These are phyloP conservation scores for Talaromyces borbonicus DNA, from an alignment of 495 filamentous ascomycete species.

Conservation along the genomic window DNA sequence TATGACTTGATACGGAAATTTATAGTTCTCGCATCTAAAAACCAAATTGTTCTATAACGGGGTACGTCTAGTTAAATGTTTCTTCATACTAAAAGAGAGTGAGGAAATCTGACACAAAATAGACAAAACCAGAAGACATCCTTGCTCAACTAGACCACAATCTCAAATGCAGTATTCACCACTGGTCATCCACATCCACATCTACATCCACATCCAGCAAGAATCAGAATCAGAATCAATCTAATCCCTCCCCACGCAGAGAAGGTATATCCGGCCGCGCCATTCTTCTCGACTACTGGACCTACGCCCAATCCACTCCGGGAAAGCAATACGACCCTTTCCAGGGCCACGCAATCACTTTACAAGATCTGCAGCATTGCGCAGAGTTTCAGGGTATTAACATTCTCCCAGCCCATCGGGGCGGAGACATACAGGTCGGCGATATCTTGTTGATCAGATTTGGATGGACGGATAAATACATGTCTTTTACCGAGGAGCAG, in stretches of 20 bases:
- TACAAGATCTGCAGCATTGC: slow-evolving; percentile 46
- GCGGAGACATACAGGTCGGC: slow-evolving; percentile 50
- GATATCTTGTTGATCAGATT: slow-evolving; percentile 62
- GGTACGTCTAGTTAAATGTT: background rate
- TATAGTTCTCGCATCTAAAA: background rate
- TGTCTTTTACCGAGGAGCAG: slow-evolving; percentile 26
- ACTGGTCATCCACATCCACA: slow-evolving; percentile 20
- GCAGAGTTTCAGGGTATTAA: slow-evolving; percentile 39
- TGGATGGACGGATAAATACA: slow-evolving; percentile 44
- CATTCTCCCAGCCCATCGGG: slow-evolving; percentile 35
- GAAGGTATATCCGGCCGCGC: slow-evolving; percentile 41
- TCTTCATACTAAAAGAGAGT: background rate
- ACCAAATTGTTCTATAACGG: background rate
- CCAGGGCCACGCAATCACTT: slow-evolving; percentile 49
- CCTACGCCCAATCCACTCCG: slow-evolving; percentile 20
- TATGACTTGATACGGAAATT: background rate
- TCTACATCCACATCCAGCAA: too few relatives aligned
- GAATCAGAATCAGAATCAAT: background rate
- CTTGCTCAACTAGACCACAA: slow-evolving; percentile 18
- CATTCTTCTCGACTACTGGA: slow-evolving; percentile 41
- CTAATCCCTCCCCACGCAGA: background rate
- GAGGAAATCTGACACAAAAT: background rate
- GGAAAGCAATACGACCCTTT: slow-evolving; percentile 42
- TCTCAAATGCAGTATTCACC: slow-evolving; percentile 39
- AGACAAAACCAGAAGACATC: background rate